Evolutionary conservation across 495 filamentous ascomycete species (phyloP), one percentile per base, ranked within the genome.

Genomic region (Penicillium malachiteum): DNA sequence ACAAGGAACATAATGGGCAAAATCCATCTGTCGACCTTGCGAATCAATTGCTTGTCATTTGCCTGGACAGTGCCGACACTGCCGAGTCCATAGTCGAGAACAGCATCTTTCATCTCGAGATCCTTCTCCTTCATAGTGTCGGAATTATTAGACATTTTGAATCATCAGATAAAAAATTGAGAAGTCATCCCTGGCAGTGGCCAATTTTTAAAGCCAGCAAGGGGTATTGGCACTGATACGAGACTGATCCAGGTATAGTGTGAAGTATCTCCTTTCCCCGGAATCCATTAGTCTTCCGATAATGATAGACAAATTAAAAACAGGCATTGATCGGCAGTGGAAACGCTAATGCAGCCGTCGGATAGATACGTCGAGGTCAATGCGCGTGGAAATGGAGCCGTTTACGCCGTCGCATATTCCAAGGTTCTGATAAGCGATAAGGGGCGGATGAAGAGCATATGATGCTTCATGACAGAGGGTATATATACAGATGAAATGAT

Each of bases 1-100:
- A 75, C 80, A 44, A 70, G 62, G 52, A 84, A 86, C 81, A 83
- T 84, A 14, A 83, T 69, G 8, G 80, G 80, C 50, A 83, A 58
- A 50, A 83, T 75, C 26, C 66, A 62, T 57, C 67, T 72, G 58
- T 83, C 80, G n/a, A 83, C 73, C 64, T 82, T 83, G 17, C 59
- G 58, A 6, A 78, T 51, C n/a, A 84, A 64, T 7, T 56, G 56
- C 58, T 62, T 68, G 54, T 75, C 64, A 56, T 73, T 64, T 12
- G 49, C 47, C n/a, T 57, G 35, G 7, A 64, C 30, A 53, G 48
- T 54, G 18, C 65, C 66, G 7, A 64, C 30, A 53, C 48, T 54
- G 18, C 65, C 66, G 44, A 61, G 41, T 9, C 50, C 58, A 44
- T 55, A 60, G 31, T 65, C 62, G n/a, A 43, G 30, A 16, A 14